These are phyloP conservation scores for Torrubiella hemipterigena DNA, from an alignment of 2,329 filamentous ascomycete genomes.

Conservation along the genomic window DNA sequence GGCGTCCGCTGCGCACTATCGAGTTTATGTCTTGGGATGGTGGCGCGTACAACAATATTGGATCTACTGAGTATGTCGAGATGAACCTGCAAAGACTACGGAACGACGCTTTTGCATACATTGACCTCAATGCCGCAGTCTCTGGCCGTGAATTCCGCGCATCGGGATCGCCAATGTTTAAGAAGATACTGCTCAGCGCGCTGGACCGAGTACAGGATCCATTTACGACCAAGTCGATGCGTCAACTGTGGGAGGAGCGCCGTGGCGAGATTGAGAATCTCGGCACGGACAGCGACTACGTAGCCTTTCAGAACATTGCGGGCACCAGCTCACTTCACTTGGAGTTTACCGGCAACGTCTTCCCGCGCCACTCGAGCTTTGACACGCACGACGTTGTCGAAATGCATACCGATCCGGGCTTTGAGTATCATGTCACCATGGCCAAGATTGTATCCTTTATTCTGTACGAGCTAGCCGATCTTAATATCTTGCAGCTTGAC, in stretches of 20 bases:
- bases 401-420: constrained; percentile 67
- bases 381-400: constrained; percentile 85
- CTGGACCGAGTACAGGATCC: constrained; percentile 68
- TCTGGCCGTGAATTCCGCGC: constrained; percentile 65
- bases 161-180: constrained; percentile 69
- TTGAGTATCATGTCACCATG: constrained; percentile 67
- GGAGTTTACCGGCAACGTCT: constrained; percentile 55
- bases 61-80: constrained; percentile 92
- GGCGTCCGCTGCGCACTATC: constrained; percentile 87
- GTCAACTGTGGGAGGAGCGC: constrained; percentile 61
- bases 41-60: constrained; percentile 84
- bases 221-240: constrained; percentile 56
- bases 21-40: constrained; percentile 97
- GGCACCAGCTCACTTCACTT: constrained; percentile 83
- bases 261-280: constrained; percentile 52
- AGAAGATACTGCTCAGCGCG: constrained; percentile 58
- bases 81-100: constrained; percentile 64
- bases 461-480: constrained; percentile 75
- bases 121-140: constrained; percentile 83
- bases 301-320: constrained; percentile 82
- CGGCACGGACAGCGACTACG: constrained; percentile 69
- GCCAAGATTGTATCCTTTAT: constrained; percentile 71
- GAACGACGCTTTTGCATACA: constrained; percentile 67
- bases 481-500: constrained; percentile 72
- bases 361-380: constrained; percentile 73